Base-by-base conservation (phyloP, 305 asterid genomes). In the Fraxinus albicans region DNA sequence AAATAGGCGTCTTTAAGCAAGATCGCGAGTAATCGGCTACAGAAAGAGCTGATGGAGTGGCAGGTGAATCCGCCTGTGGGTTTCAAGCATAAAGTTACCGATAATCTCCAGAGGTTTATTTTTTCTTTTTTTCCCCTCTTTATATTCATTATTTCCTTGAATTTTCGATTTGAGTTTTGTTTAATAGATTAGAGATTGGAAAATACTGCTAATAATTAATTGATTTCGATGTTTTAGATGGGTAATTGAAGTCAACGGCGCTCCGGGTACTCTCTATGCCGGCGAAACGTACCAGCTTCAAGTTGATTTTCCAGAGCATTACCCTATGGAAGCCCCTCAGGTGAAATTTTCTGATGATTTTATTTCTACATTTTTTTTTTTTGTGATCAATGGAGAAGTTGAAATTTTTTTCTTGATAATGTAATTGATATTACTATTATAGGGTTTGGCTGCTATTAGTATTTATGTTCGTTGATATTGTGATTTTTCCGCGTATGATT, bases 301-400 rank as follows among this genome's bases (percentile, higher is more conserved):
- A 89, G 97, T 96, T 75, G 99, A 96, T 88, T 96, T 96, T 84
- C 99, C 98, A 33, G 98, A 96, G 89, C 97, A 96, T 91, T 96
- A 96, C 81, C 99, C 99, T 29, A 96, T 96, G 98, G 99, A 96
- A 83, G 97, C 99, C 29, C 99, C 99, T 5, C 99, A 96, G 98
- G 99, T 96, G 38, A 36, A 55, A 73, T 38, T 4, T 40, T 44
- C 19, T 47, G 23, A 36, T 27, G n/a, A 25, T 75, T 29, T 50
- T 65, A 58, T 17, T 42, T 42, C 4, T 10, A 8, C 17, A 0
- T 55, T 55, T 2, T 50, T 60, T 60, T 60, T 63, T 23, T 19
- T n/a, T 8, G 13, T 8, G 33, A 63, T 33, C 38, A 72, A 25
- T 27, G 78, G 84, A 73, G 31, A 82, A 27, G 40, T 58, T 81